Percentiles rank a stretch among this genome's conserved stretches.
Conservation (phyloP, 2,329 filamentous ascomycete genomes). For the Cercospora zeae-maydis region DNA sequence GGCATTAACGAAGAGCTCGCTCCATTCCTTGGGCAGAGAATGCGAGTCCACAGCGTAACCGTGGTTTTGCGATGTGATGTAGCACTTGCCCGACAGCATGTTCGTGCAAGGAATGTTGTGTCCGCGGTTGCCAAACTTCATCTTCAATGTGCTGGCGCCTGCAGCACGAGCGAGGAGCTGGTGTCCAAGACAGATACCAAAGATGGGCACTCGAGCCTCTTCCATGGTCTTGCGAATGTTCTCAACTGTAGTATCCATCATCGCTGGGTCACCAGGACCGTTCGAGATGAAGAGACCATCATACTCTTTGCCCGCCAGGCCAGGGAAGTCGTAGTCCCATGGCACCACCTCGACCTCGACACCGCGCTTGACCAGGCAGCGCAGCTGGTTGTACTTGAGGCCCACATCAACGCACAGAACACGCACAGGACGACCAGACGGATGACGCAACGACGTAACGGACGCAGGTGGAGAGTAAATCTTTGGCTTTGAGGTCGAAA, state of each 20-base stretch:
- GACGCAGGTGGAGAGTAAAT: constrained; percentile 74
- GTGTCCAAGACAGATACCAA: constrained; percentile 94
- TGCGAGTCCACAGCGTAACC: constrained; percentile 86
- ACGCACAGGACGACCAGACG: constrained; percentile 80
- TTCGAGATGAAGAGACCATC: constrained; percentile 98
- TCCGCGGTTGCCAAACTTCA: constrained; percentile 99
- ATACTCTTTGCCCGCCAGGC: constrained; percentile 74
- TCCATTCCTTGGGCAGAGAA: constrained; percentile 74
- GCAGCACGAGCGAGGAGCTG: constrained; percentile 86
- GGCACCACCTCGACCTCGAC: constrained; percentile 93
- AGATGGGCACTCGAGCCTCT: constrained; percentile 79
- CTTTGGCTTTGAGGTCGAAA: constrained; percentile 82
- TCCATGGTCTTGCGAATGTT: constrained; percentile 73
- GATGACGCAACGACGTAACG: constrained; percentile 69
- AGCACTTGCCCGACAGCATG: constrained; percentile 90
- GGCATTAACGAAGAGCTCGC: constrained; percentile 94
- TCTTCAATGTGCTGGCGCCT: constrained; percentile 82
- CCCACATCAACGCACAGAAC: constrained; percentile 94
- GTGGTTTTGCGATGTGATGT: constrained; percentile 99
- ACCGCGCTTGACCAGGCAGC: constrained; percentile 85
- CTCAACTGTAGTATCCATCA: constrained; percentile 73
- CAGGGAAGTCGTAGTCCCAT: constrained; percentile 89
- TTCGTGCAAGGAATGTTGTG: constrained; percentile 98
- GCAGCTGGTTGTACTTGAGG: constrained; percentile 96
- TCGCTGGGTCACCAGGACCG: constrained; percentile 90